Conservation (phyloP, 148 eudicot species). For the Limonium bicolor region DNA sequence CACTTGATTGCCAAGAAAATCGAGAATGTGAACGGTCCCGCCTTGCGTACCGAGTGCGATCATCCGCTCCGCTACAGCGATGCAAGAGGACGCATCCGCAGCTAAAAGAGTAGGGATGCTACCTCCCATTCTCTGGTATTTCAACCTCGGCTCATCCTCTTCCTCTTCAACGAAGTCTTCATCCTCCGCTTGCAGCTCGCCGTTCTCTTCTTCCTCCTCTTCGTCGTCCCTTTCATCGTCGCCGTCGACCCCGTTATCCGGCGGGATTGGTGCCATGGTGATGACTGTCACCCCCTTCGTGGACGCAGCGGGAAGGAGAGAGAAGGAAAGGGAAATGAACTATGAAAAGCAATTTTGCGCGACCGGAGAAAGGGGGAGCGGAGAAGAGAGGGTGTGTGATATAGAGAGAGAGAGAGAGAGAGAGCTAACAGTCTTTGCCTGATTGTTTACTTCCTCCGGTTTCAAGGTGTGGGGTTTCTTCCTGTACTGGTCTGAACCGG, state of each 20-base stretch:
- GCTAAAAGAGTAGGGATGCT: slow-evolving; percentile 56
- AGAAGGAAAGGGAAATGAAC: background rate
- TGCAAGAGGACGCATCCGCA: slow-evolving; percentile 52
- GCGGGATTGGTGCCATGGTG: slow-evolving; percentile 37
- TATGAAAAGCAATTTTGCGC: too few species aligned
- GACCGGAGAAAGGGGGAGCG: too few species aligned
- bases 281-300: slow-evolving; percentile 3
- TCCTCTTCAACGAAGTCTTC: slow-evolving; percentile 34
- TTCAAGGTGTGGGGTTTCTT: too few species aligned
- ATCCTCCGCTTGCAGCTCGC: slow-evolving; percentile 21
- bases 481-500: too few species aligned
- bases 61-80: slow-evolving; percentile 85
- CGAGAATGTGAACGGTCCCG: slow-evolving; percentile 67
- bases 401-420: too few species aligned
- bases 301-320: background rate
- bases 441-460: too few species aligned
- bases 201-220: slow-evolving; percentile 17
- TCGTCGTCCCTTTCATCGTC: slow-evolving; percentile 30
- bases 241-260: slow-evolving; percentile 80
- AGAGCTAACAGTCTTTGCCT: too few species aligned
- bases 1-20: slow-evolving; percentile 91
- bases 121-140: slow-evolving; percentile 97
- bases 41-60: slow-evolving; percentile 88
- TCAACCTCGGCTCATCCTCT: slow-evolving; percentile 85
- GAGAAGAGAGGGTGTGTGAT: too few species aligned